Evolutionary conservation across 805 yeast species (phyloP), one percentile per base, ranked within the genome.

Genomic region (Metschnikowia peoriensis): DNA sequence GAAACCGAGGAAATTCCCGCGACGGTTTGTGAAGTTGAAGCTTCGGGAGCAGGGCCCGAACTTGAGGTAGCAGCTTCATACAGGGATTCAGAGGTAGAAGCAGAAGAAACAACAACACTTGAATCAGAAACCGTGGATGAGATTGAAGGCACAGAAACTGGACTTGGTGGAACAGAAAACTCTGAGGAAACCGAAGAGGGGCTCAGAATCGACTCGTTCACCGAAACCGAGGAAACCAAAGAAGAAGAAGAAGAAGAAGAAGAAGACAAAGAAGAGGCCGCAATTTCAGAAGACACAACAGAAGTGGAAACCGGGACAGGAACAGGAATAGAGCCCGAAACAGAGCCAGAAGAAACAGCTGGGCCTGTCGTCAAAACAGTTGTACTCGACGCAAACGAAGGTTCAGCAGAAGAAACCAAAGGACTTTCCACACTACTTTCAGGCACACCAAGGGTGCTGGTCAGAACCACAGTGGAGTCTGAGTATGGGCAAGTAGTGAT

Each of bases 401-500:
- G 10, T 6, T 32, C 12, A 32, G 35, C 14, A 2, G 35, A 32
- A 32, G 14, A 9, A 10, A 9, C 35, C 35, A 32, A 32, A 6
- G 22, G 22, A 22, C 22, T 22, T 22, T 22, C 22, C 35, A 32
- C 35, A 32, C 35, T 32, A 32, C 35, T 32, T 32, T 32, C 35
- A 10, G 35, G 35, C 10, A 32, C 35, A 3, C 6, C 2, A 42
- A 42, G 22, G 2, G 52, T 44, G 38, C 52, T 44, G 29, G 52
- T 44, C 44, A 39, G 41, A 29, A 44, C 47, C 15, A 48, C 39
- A 8, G 47, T 38, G 3, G 52, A 34, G 28, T 32, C 48, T 1
- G 52, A 44, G 29, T 22, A n/a, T n/a, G 50, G 45, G 29, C 50
- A 48, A 38, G 51, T 38, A 15, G 51, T 42, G n/a, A 48, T 38